phyloP scores from a whole-genome alignment of 1,284 basidiomycete genomes.

The Marasmius oreades region DNA sequence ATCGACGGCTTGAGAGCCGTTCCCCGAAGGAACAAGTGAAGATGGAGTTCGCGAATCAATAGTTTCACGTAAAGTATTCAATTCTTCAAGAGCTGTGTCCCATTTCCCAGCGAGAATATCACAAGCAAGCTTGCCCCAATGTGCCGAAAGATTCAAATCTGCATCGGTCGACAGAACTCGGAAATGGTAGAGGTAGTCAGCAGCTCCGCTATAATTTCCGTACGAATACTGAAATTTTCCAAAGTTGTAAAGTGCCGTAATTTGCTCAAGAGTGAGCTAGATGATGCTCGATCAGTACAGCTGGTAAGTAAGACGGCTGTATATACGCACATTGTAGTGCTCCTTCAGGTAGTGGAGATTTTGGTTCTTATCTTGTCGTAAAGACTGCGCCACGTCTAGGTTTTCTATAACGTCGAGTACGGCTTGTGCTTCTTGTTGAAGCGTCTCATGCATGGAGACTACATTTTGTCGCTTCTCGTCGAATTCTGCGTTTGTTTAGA shows the following conservation, averaged over 20 bases:
- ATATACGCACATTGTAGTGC: conserved; percentile 76
- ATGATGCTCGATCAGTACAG: background rate
- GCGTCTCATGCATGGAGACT: conserved; percentile 77
- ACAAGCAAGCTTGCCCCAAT: conserved; percentile 98
- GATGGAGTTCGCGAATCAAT: conserved; percentile 77
- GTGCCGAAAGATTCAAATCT: conserved; percentile 89
- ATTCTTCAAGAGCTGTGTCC: conserved; percentile 91
- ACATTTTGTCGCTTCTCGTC: conserved; percentile 76
- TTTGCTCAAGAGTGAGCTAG: conserved; percentile 91
- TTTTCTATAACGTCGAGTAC: conserved; percentile 97
- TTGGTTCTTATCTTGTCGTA: conserved; percentile 95
- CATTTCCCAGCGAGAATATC: conserved; percentile 95
- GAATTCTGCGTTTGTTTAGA: conserved; percentile 59
- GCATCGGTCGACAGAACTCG: conserved; percentile 92
- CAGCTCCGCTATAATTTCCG: conserved; percentile 94
- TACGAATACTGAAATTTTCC: conserved; percentile 98
- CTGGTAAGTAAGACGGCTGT: background rate
- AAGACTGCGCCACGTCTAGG: conserved; percentile 87
- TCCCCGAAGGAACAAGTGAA: conserved; percentile 43
- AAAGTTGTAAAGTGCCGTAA: conserved; percentile 95
- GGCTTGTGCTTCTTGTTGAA: conserved; percentile 87
- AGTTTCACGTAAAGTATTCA: conserved; percentile 89
- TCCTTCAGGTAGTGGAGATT: conserved; percentile 94
- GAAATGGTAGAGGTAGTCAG: conserved; percentile 98
- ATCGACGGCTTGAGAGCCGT: conserved; percentile 40